Conservation (phyloP, 1,139 yeast genomes). For the Chernovozyma sophiae-reginae region DNA sequence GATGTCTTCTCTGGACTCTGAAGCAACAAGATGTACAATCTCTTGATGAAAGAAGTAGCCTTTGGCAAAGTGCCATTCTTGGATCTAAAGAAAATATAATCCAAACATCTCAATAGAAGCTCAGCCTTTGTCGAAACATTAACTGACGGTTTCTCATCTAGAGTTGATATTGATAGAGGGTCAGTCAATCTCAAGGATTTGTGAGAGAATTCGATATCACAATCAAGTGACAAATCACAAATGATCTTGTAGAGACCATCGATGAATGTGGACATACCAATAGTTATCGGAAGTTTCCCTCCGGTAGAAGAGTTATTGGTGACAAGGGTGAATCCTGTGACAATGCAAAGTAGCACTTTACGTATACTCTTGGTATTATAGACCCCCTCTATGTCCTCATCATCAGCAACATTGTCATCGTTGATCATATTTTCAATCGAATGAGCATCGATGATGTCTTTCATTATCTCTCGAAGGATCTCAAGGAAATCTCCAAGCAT, state of each 20-base stretch:
- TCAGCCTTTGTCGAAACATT: constrained; percentile 89
- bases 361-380: constrained; percentile 44
- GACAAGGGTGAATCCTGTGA: constrained; percentile 81
- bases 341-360: constrained; percentile 75
- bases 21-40: constrained; percentile 61
- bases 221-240: constrained; percentile 66
- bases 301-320: constrained; percentile 65
- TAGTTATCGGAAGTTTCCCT: constrained; percentile 49
- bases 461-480: constrained; percentile 76
- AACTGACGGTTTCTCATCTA: constrained; percentile 59
- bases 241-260: constrained; percentile 66
- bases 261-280: constrained; percentile 69
- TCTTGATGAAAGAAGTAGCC: constrained; percentile 79
- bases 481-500: constrained; percentile 88
- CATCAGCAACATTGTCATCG: constrained; percentile 8
- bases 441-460: constrained; percentile 38
- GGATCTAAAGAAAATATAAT: constrained; percentile 75
- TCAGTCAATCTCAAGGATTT: constrained; percentile 76
- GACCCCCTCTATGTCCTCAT: constrained; percentile 21
- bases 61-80: constrained; percentile 67
- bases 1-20: constrained; percentile 88
- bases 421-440: constrained; percentile 14
- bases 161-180: constrained; percentile 47
- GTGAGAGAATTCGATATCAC: constrained; percentile 82
- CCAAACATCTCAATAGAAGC: constrained; percentile 70